These are phyloP conservation scores for Malassezia pachydermatis DNA, from an alignment of 1,284 basidiomycete species.

Conservation along the genomic window DNA sequence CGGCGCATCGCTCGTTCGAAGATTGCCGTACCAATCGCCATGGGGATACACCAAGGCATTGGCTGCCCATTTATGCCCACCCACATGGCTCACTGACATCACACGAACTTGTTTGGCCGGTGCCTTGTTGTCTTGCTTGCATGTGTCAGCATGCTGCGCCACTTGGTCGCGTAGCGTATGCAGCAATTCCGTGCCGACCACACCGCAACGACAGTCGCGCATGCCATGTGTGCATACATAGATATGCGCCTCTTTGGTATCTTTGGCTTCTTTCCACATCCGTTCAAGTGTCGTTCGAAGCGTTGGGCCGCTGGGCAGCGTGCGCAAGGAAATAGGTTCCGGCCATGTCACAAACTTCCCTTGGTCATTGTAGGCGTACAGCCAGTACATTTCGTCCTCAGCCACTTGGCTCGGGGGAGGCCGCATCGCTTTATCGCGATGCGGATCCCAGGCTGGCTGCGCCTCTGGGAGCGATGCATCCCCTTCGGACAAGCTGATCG, in stretches of 20 bases:
- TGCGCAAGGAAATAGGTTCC: conserved; percentile 29
- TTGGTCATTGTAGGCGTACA: conserved; percentile 27
- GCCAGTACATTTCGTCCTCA: conserved; percentile 30
- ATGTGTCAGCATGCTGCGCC: conserved; percentile 26
- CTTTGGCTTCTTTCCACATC: background rate
- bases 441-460: conserved; percentile 25
- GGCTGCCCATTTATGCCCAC: conserved; percentile 46
- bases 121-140: conserved; percentile 15
- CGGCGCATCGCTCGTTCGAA: conserved; percentile 22
- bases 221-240: conserved; percentile 48
- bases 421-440: conserved; percentile 26
- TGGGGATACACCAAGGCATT: conserved; percentile 47
- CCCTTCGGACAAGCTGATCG: conserved; percentile 29
- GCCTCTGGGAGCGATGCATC: conserved; percentile 10
- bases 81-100: conserved; percentile 31
- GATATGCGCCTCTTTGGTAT: conserved; percentile 34
- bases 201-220: conserved; percentile 48
- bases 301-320: conserved; percentile 23
- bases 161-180: conserved; percentile 30
- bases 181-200: conserved; percentile 42
- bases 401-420: conserved; percentile 24
- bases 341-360: conserved; percentile 27
- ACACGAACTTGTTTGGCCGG: conserved; percentile 28
- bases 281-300: conserved; percentile 9
- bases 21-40: conserved; percentile 43